Evolutionary conservation across 495 filamentous ascomycete genomes (phyloP), one percentile per base, ranked within the genome.

Genomic region (Zalerion maritima): DNA sequence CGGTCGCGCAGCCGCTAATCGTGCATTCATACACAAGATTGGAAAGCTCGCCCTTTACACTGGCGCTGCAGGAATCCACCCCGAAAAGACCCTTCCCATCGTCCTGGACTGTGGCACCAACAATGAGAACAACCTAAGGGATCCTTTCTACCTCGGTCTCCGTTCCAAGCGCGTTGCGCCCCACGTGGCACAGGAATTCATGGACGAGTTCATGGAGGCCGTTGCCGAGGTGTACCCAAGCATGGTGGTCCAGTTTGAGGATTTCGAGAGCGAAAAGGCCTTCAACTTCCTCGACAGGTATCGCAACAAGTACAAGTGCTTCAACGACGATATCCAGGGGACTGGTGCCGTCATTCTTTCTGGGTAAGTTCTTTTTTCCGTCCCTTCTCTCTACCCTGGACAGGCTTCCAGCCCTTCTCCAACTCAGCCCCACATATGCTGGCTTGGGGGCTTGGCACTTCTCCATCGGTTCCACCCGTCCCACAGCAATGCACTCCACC

Each of bases 251-350:
- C 89, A 97, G 54, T 97, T 93, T 40, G 89, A 97, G 57, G 89
- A 97, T 40, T 96, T 93, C 60, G 93, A 97, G 67, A 93, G 86
- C 41, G 65, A 71, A 35, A 71, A 71, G 52, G 89, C 89, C 9
- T 97, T 97, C 71, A 80, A 82, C 32, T 82, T 87, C 27, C 67
- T 97, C 22, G 77, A 92, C 51, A 70, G 84, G 24, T 96, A 94
- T 52, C 76, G 77, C 26, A 69, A 80, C 42, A 70, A 63, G 29
- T 85, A 91, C 60, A 91, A 84, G 49, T 87, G 80, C 62, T 97
- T 97, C 71, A 97, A 97, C 47, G 89, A 97, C 46, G 89, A 97
- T 46, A 87, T 97, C 47, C 89, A 96, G 65, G 89, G 89, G 43
- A 97, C 89, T 42, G 89, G 89, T 36, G 85, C 89, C 37, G 89